Percentiles rank a stretch among this genome's conserved stretches.
These are phyloP conservation scores for Candida tallmaniae DNA, from an alignment of 805 yeast genomes.

Conservation along the genomic window DNA sequence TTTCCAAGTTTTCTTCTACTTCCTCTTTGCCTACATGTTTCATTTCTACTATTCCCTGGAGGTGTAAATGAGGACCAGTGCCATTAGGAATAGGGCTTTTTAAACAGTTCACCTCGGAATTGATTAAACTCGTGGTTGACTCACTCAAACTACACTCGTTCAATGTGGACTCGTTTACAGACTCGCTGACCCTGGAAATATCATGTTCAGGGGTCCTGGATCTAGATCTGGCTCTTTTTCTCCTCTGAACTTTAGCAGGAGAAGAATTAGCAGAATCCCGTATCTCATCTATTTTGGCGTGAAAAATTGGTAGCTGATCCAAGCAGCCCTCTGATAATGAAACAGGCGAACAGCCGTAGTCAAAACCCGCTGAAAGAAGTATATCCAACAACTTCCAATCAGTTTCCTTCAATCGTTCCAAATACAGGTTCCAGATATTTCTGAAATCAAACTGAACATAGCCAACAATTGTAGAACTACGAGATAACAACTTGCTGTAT, in stretches of 20 bases:
- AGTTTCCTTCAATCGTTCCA: constrained; percentile 2
- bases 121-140: too few relatives aligned
- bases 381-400: constrained; percentile 5
- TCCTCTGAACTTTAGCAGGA: neutral
- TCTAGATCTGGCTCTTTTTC: neutral
- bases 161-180: too few relatives aligned
- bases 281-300: neutral
- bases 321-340: neutral
- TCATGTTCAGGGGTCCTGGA: neutral
- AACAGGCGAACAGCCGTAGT: neutral
- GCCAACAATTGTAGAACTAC: neutral
- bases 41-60: too few relatives aligned
- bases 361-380: constrained; percentile 1
- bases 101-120: too few relatives aligned
- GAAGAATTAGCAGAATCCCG: neutral
- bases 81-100: too few relatives aligned
- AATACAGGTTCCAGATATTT: constrained; percentile 5
- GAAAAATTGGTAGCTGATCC: neutral
- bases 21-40: too few relatives aligned
- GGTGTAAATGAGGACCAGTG: too few relatives aligned
- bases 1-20: too few relatives aligned
- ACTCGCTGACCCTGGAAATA: too few relatives aligned
- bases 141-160: too few relatives aligned
- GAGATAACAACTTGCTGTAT: neutral
- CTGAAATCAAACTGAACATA: constrained; percentile 4